Evolutionary conservation across 2,329 filamentous ascomycete genomes (phyloP), one percentile per base, ranked within the genome.

Genomic region (Trichophyton mentagrophytes): DNA sequence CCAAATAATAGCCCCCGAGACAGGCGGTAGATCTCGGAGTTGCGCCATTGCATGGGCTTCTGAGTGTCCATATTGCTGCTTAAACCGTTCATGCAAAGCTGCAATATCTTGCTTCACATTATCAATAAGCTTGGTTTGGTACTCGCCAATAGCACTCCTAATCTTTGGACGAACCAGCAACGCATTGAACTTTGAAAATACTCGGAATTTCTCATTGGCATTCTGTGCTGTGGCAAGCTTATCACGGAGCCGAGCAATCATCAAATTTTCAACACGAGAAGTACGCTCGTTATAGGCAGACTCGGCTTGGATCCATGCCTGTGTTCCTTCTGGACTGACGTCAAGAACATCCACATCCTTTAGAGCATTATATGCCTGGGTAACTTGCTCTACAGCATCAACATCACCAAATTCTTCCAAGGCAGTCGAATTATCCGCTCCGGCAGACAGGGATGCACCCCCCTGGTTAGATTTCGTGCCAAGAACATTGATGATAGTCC

Each of bases 121-220:
- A 68, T 96, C 91, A 72, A 99, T 96, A 38, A 99, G 85, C 74
- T 96, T 91, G 3, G 92, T 93, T 74, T 99, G 93, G 72, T 99
- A 99, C 76, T 99, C 92, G 49, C 90, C 89, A 69, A 99, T 99
- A 60, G 93, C 95, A 66, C 95, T 91, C 66, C 93, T 87, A 76
- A 99, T 97, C 80, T 99, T 99, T n/a, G 93, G 93, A 62, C 93
- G 85, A 61, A 99, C 92, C 67, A 99, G 95, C 33, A 99, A 85
- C 1, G 93, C 93, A 71, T 99, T 99, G 82, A 99, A 99, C 72
- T 97, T 97, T 59, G 93, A 97, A 73, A 99, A 99, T 64, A 99
- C 93, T 60, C 95, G 88, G 74, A 99, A 99, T 93, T 99, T 99
- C 75, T 99, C 95, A 71, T 95, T 97, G 46, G 93, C 93, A 64